phyloP scores from a whole-genome alignment of 441 rosid species.

The Erodium chrysanthum region DNA sequence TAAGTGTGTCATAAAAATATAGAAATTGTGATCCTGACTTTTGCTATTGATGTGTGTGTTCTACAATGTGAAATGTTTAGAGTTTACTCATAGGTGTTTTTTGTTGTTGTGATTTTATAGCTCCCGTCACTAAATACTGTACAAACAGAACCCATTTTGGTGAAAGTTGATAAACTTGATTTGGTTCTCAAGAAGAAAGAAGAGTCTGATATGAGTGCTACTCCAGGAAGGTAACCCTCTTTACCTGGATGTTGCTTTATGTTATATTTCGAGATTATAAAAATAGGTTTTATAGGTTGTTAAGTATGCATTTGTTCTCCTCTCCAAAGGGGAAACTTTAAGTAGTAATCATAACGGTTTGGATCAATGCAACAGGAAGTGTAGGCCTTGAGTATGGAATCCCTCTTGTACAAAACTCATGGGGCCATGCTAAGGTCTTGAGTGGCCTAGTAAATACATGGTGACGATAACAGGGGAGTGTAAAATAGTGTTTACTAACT shows the following conservation, averaged over 20 bases:
- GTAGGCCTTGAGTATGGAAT: neutral
- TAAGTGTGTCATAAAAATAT: too few species aligned
- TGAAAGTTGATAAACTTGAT: constrained; percentile 86
- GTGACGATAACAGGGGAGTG: neutral
- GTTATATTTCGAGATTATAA: neutral
- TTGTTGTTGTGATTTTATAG: constrained; percentile 26
- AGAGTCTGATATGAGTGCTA: constrained; percentile 42
- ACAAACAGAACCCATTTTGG: constrained; percentile 79
- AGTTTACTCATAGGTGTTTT: neutral
- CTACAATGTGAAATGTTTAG: neutral
- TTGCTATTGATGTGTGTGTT: too few species aligned
- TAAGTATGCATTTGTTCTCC: neutral
- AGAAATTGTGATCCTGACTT: too few species aligned
- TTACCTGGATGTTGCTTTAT: neutral
- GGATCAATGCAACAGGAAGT: neutral
- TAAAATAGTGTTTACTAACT: neutral
- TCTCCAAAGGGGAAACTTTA: neutral
- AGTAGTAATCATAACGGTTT: neutral
- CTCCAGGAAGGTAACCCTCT: constrained; percentile 15
- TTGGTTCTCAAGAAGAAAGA: constrained; percentile 87
- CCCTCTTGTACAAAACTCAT: neutral
- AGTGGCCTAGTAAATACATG: neutral
- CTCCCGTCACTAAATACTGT: constrained; percentile 85
- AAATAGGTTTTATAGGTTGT: neutral
- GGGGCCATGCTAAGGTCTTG: neutral